Percentiles rank a stretch among this genome's conserved stretches.
phyloP scores from a whole-genome alignment of 2,329 filamentous ascomycete species.

The Ascochyta fabae region DNA sequence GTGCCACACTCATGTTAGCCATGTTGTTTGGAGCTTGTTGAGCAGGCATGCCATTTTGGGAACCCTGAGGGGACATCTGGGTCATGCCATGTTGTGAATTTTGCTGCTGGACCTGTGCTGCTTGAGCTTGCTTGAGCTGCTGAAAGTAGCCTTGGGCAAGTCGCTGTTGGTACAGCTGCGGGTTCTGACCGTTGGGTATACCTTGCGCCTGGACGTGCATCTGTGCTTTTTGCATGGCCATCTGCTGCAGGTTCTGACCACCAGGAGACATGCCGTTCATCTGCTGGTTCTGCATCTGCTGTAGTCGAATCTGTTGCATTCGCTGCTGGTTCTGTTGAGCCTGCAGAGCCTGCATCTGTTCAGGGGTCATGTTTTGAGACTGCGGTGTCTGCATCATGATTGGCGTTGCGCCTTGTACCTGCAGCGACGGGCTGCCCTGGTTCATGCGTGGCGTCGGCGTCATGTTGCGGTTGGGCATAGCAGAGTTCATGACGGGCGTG shows the following conservation, averaged over 20 bases:
- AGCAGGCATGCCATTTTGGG: slow-evolving; percentile 32
- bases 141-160: slow-evolving; percentile 36
- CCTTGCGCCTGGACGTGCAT: slow-evolving; percentile 44
- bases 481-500: slow-evolving; percentile 48
- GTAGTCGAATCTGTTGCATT: slow-evolving; percentile 21
- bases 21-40: slow-evolving; percentile 28
- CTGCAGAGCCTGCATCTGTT: slow-evolving; percentile 42
- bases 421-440: slow-evolving; percentile 44
- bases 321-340: slow-evolving; percentile 36
- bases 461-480: slow-evolving; percentile 48
- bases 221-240: slow-evolving; percentile 42
- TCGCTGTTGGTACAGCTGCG: slow-evolving; percentile 33
- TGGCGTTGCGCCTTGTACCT: slow-evolving; percentile 45
- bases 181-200: slow-evolving; percentile 38
- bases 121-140: slow-evolving; percentile 24
- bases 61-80: slow-evolving; percentile 38
- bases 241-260: slow-evolving; percentile 32
- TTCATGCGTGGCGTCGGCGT: slow-evolving; percentile 50
- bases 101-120: slow-evolving; percentile 36
- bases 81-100: slow-evolving; percentile 34
- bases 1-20: slow-evolving; percentile 37
- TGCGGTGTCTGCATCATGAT: slow-evolving; percentile 48
- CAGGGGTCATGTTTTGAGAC: slow-evolving; percentile 43
- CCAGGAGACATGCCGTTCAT: slow-evolving; percentile 27
- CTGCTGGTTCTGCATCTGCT: slow-evolving; percentile 16